Evolutionary conservation across 169 alveolate genomes (phyloP), one percentile per base, ranked within the genome.

Genomic region (Cryptosporidium parvum): DNA sequence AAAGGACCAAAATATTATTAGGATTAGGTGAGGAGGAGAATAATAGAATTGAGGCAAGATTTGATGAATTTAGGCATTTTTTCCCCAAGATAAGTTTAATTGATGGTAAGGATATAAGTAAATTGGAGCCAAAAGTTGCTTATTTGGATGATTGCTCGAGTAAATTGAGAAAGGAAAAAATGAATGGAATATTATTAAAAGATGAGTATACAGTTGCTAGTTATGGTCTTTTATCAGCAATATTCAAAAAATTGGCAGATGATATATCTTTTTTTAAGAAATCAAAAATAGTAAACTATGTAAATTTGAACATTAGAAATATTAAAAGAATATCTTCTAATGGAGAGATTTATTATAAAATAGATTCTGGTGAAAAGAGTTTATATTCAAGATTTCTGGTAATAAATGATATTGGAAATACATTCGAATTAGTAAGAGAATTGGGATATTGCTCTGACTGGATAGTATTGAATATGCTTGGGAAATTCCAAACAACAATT

Each of bases 11-110:
- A 23, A 72, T 72, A 10, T 45, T 72, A 56, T n/a, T 72, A 35
- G 85, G 85, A 29, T n/a, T 72, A 16, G 85, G 85, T 26, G 70
- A 72, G 52, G 53, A 51, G 6, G 85, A 72, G 62, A 29, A 44
- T 35, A n/a, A 14, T 4, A 8, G 16, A 48, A 72, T 72, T 29
- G 85, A 72, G 52, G 48, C n/a, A 8, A 21, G 85, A 18, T 72
- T 29, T 72, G 29, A 72, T 9, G 69, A 72, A 3, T 72, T 72
- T 52, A 72, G 16, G 31, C 62, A 51, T 31, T 72, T 72, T 29
- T 48, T 44, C 0, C 85, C 85, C 21, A 45, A 72, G 18, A 72
- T 72, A 8, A 72, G 18, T 6, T 52, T 72, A 72, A 31, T 72
- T 72, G 48, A 31, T 6, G 48, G 31, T 0, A 72, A 39, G 9